These are phyloP conservation scores for Phanerochaete carnosa DNA, from an alignment of 768 basidiomycete genomes.

Conservation along the genomic window DNA sequence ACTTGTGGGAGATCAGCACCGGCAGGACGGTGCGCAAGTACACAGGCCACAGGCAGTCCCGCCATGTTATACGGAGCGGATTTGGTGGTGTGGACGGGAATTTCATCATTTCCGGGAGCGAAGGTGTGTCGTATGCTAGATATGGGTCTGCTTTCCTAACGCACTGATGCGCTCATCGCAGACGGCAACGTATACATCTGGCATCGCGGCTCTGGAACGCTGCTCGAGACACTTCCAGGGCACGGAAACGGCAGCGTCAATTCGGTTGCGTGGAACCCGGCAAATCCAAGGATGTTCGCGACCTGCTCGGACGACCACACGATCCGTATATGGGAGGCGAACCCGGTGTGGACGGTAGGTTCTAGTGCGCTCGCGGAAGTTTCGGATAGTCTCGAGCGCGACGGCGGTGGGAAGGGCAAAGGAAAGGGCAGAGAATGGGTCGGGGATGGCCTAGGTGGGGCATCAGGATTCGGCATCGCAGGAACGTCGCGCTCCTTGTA, in stretches of 20 bases:
- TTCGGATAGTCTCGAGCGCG: slow-evolving; percentile 2
- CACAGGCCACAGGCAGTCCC: slow-evolving; percentile 79
- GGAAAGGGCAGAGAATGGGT: slow-evolving; percentile 56
- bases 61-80: slow-evolving; percentile 87
- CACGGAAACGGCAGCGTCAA: slow-evolving; percentile 92
- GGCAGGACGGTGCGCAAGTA: slow-evolving; percentile 75
- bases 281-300: slow-evolving; percentile 88
- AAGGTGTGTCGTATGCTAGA: slow-evolving; percentile 58
- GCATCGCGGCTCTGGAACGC: slow-evolving; percentile 80
- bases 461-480: slow-evolving; percentile 12
- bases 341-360: background rate
- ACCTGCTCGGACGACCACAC: slow-evolving; percentile 93
- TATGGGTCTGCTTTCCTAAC: background rate
- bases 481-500: slow-evolving; percentile 10
- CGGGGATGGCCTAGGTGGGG: slow-evolving; percentile 25
- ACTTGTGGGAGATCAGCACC: slow-evolving; percentile 77
- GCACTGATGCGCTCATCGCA: slow-evolving; percentile 29
- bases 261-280: slow-evolving; percentile 94
- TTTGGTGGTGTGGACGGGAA: slow-evolving; percentile 89
- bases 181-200: slow-evolving; percentile 95
- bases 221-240: slow-evolving; percentile 86
- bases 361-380: slow-evolving; percentile 6
- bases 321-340: slow-evolving; percentile 83
- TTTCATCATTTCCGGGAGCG: slow-evolving; percentile 91
- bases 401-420: slow-evolving; percentile 53